Conservation (phyloP, 179 eudicot species). For the Gypsophila paniculata region DNA sequence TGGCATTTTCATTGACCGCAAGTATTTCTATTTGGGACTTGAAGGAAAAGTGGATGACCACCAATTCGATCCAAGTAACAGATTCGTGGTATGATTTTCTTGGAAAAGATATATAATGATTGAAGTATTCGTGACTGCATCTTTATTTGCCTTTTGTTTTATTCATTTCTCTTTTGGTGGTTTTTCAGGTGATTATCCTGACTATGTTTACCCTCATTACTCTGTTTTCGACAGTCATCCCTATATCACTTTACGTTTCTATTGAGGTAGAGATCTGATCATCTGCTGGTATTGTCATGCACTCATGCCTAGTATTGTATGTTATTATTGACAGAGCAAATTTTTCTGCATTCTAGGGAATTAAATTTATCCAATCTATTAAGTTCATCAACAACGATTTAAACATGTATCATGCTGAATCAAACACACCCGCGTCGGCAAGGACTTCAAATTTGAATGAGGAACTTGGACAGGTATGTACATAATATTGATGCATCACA, state of each 20-base stretch:
- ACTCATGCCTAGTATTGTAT: neutral
- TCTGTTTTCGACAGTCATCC: constrained; percentile 92
- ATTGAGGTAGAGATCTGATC: constrained; percentile 66
- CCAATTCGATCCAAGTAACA: constrained; percentile 77
- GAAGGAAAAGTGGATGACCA: constrained; percentile 37
- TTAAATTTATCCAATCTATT: constrained; percentile 85
- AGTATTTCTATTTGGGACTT: constrained; percentile 70
- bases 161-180: neutral
- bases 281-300: constrained; percentile 10
- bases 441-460: constrained; percentile 97
- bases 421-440: constrained; percentile 90
- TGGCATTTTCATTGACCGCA: constrained; percentile 60
- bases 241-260: constrained; percentile 96
- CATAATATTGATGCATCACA: no score
- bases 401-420: constrained; percentile 83
- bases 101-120: neutral
- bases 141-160: neutral
- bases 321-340: constrained; percentile 5
- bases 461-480: constrained; percentile 98
- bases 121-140: neutral
- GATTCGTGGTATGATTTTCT: constrained; percentile 68
- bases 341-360: constrained; percentile 53
- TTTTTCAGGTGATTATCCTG: constrained; percentile 64
- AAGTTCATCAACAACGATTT: constrained; percentile 92
- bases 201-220: constrained; percentile 93